Conservation (phyloP, 129 eudicot genomes). For the Arctium minus region DNA sequence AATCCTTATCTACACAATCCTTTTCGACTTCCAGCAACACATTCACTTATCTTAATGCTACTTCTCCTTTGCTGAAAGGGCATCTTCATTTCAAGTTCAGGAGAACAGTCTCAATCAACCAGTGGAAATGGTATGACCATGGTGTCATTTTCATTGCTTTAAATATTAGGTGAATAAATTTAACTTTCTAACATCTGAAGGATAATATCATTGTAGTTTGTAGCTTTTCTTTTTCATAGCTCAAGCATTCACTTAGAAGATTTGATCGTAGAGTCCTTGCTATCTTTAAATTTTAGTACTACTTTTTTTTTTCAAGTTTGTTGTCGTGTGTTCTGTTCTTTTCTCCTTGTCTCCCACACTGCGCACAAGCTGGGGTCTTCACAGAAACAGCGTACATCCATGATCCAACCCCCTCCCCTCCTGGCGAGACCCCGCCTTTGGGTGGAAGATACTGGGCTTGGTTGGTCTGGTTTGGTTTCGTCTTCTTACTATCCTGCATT, state of each 20-base stretch:
- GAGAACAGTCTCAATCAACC: slow-evolving; percentile 76
- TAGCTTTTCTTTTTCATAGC: background rate
- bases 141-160: background rate
- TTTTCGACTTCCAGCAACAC: background rate
- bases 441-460: too few relatives aligned
- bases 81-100: slow-evolving; percentile 79
- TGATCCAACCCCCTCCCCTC: background rate
- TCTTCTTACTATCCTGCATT: too few relatives aligned
- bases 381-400: background rate
- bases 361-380: background rate
- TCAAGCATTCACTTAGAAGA: background rate
- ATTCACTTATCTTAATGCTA: slow-evolving; percentile 11
- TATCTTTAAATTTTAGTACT: background rate
- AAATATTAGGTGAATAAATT: background rate
- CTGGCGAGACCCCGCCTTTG: too few relatives aligned
- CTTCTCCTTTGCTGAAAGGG: slow-evolving; percentile 61
- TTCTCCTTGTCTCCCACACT: background rate
- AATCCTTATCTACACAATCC: background rate
- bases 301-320: background rate
- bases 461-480: too few relatives aligned
- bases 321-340: background rate
- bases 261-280: background rate
- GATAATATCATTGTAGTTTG: background rate
- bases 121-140: slow-evolving; percentile 76
- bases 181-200: background rate